These are phyloP conservation scores for Pichia membranifaciens DNA, from an alignment of 805 yeast genomes.

Conservation along the genomic window DNA sequence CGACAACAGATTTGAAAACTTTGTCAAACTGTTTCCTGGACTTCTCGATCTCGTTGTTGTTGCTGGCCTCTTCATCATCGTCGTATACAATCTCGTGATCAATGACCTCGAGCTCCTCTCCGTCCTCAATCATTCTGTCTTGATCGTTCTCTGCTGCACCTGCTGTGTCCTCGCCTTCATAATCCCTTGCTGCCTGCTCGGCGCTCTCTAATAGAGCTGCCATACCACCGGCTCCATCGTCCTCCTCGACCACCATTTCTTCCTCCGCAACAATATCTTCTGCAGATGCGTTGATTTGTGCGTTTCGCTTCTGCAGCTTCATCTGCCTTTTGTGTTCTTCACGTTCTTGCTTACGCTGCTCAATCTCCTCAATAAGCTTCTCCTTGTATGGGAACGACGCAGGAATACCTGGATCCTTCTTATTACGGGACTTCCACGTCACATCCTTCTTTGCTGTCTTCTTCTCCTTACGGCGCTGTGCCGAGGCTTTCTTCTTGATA, in stretches of 20 bases:
- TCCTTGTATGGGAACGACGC: conserved; percentile 92
- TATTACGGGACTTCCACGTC: conserved; percentile 83
- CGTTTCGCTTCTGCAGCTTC: conserved; percentile 43
- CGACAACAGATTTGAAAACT: conserved; percentile 88
- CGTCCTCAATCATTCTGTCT: conserved; percentile 14
- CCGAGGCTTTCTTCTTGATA: conserved; percentile 90
- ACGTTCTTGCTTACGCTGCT: conserved; percentile 50
- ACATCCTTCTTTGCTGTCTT: conserved; percentile 81
- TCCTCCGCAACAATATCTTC: conserved; percentile 29
- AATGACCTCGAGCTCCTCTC: conserved; percentile 47
- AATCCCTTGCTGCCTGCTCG: conserved; percentile 76
- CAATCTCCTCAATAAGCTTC: conserved; percentile 66
- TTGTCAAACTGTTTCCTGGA: conserved; percentile 91
- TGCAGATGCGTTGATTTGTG: conserved; percentile 1
- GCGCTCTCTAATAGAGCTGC: conserved; percentile 89
- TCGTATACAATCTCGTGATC: conserved; percentile 43
- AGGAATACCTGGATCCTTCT: conserved; percentile 94
- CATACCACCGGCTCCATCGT: conserved; percentile 38
- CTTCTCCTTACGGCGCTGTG: conserved; percentile 79
- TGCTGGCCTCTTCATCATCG: conserved; percentile 27
- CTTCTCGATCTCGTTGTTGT: conserved; percentile 52
- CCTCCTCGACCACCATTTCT: conserved; percentile 32
- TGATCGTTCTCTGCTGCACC: conserved; percentile 34
- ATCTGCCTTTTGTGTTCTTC: conserved; percentile 47
- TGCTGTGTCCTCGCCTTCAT: conserved; percentile 47